A percentile compares a stretch with the other conserved stretches of the same genome.
Conservation (phyloP, 352 stramenopile species). For the Globisporangium heterothallicum region DNA sequence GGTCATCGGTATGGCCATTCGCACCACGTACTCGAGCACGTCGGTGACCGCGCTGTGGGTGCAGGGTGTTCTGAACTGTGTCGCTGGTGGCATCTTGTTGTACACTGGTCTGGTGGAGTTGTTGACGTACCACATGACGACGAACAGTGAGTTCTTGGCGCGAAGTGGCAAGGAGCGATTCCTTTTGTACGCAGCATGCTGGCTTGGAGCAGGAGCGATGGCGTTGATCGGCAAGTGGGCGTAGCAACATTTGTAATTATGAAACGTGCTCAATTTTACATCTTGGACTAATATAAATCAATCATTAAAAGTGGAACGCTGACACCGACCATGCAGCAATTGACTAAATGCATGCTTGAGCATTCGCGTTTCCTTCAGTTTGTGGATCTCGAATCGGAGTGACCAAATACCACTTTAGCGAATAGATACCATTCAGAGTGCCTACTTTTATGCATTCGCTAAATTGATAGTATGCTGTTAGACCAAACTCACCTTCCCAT, state of each 20-base stretch:
- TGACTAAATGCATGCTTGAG: too few species aligned
- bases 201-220: conserved; percentile 53
- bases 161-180: conserved; percentile 26
- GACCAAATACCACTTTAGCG: too few species aligned
- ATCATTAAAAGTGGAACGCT: too few species aligned
- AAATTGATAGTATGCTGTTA: too few species aligned
- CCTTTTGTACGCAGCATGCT: conserved; percentile 37
- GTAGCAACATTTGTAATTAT: conserved; percentile 12
- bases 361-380: too few species aligned
- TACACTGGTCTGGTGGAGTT: conserved; percentile 39
- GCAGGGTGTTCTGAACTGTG: conserved; percentile 53
- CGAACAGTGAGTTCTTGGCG: conserved; percentile 49
- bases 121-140: conserved; percentile 70
- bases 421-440: too few species aligned
- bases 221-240: conserved; percentile 68
- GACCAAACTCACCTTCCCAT: too few species aligned
- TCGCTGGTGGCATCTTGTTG: conserved; percentile 62
- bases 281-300: not conserved
- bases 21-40: conserved; percentile 41
- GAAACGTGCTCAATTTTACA: not conserved
- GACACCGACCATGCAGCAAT: too few species aligned
- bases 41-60: conserved; percentile 48
- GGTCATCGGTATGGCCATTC: conserved; percentile 53
- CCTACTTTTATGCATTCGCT: too few species aligned
- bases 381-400: too few species aligned